A percentile compares a stretch with the other conserved stretches of the same genome.
Conservation (phyloP, 495 filamentous ascomycete species). For the Xylaria longipes region DNA sequence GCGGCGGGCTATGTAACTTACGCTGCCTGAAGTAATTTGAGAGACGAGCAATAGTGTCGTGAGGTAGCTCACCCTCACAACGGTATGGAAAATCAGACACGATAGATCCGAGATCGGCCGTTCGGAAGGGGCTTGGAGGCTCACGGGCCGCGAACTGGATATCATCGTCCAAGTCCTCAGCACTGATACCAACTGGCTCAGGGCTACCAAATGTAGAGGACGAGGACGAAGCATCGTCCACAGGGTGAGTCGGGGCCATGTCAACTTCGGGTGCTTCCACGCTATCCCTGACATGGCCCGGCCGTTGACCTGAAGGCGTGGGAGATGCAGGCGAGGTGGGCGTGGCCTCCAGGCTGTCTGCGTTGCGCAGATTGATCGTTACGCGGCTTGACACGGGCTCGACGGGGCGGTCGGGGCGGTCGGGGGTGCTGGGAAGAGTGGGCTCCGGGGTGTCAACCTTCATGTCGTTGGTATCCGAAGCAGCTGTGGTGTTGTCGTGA, state of each 20-base stretch:
- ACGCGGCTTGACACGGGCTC: conserved; percentile 55
- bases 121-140: background rate
- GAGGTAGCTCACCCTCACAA: conserved; percentile 43
- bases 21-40: conserved; percentile 47
- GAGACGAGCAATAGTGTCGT: conserved; percentile 46
- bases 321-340: conserved; percentile 57
- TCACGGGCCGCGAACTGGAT: conserved; percentile 31
- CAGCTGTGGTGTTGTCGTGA: conserved; percentile 30
- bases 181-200: conserved; percentile 39
- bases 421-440: conserved; percentile 47
- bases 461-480: conserved; percentile 37
- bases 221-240: conserved; percentile 40
- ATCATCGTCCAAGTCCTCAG: conserved; percentile 43
- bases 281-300: conserved; percentile 44
- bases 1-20: conserved; percentile 31
- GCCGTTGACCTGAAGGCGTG: conserved; percentile 36
- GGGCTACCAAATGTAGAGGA: conserved; percentile 48
- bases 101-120: conserved; percentile 25
- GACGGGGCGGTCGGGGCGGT: conserved; percentile 39
- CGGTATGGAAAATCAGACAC: conserved; percentile 50
- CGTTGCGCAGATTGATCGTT: conserved; percentile 60
- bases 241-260: conserved; percentile 34
- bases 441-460: conserved; percentile 49
- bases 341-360: conserved; percentile 46
- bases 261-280: conserved; percentile 51